phyloP scores from a whole-genome alignment of 345 rosid species.

The Eutrema heterophyllum region DNA sequence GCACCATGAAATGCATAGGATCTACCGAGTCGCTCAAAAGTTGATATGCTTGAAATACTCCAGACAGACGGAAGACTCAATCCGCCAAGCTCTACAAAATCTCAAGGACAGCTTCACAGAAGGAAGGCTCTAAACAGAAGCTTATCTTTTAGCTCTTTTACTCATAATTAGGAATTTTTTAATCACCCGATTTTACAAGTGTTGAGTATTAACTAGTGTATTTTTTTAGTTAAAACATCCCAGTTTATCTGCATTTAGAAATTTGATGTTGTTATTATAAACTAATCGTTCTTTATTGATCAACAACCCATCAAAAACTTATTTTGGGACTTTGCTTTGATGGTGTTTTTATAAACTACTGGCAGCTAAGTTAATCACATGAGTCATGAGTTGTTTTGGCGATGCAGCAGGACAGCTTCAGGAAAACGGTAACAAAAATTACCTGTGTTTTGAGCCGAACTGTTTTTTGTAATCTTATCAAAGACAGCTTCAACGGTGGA shows the following conservation, averaged over 20 bases:
- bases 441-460: neutral
- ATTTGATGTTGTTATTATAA: no score
- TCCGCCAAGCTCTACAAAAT: constrained; percentile 65
- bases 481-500: no score
- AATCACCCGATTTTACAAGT: neutral
- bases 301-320: no score
- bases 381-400: constrained; percentile 50
- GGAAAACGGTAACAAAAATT: constrained; percentile 46
- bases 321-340: neutral
- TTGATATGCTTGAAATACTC: constrained; percentile 74
- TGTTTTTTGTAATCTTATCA: neutral
- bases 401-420: constrained; percentile 81
- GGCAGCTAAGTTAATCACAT: constrained; percentile 70
- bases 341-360: constrained; percentile 43
- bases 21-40: constrained; percentile 56
- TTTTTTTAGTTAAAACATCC: no score
- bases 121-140: constrained; percentile 31
- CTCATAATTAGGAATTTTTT: no score
- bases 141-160: neutral
- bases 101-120: constrained; percentile 49
- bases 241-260: no score
- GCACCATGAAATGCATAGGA: constrained; percentile 41
- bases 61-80: constrained; percentile 52
- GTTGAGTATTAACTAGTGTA: no score
- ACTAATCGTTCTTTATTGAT: no score